These are phyloP conservation scores for Lolium perenne DNA, from an alignment of 176 grass and related monocot genomes.

Conservation along the genomic window DNA sequence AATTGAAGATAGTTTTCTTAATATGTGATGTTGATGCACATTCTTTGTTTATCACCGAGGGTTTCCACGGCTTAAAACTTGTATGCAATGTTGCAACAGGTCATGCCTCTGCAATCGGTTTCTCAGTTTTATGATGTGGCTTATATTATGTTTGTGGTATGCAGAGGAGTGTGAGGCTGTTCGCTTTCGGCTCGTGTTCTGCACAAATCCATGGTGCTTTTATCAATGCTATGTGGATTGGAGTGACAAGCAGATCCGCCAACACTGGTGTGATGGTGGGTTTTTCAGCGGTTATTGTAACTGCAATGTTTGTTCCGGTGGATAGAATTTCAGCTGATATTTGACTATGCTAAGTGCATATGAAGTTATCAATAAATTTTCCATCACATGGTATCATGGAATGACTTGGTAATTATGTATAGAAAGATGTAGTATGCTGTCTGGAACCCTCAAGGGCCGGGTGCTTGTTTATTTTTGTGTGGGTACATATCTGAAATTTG, in stretches of 20 bases:
- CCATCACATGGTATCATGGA: not conserved
- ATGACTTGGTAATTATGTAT: not conserved
- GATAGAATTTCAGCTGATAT: not conserved
- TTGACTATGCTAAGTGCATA: not conserved
- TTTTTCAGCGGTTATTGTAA: not conserved
- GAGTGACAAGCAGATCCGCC: not conserved
- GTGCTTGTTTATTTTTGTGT: no score
- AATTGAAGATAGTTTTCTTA: not conserved
- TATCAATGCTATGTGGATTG: not conserved
- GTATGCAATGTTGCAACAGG: no score
- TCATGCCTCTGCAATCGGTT: no score
- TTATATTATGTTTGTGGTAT: not conserved
- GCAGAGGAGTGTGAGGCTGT: not conserved
- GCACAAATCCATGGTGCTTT: not conserved
- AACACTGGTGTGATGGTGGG: not conserved
- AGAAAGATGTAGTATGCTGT: no score
- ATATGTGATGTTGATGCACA: not conserved
- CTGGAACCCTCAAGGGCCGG: no score
- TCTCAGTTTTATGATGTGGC: no score
- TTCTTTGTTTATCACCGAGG: not conserved
- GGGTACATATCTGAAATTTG: no score
- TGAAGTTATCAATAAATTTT: not conserved
- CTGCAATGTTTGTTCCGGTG: not conserved
- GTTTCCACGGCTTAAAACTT: not conserved
- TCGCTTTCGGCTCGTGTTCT: not conserved